Evolutionary conservation across 2,329 filamentous ascomycete species (phyloP).

Genomic region (Pleurostoma richardsiae): DNA sequence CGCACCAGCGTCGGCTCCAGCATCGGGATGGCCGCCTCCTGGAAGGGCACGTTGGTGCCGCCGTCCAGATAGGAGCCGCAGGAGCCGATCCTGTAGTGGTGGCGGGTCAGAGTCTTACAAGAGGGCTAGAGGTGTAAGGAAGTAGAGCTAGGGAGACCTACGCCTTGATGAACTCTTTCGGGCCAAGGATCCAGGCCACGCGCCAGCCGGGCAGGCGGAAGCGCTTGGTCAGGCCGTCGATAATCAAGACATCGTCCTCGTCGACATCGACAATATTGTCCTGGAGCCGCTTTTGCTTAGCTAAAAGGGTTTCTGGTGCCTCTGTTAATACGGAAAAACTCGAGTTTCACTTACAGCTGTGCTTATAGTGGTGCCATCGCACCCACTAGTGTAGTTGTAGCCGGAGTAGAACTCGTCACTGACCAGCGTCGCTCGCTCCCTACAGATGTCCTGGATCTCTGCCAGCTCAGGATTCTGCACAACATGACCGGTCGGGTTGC

Average conservation of each 20-base stretch:
- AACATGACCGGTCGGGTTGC: constrained; percentile 89
- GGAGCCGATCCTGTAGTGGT: constrained; percentile 60
- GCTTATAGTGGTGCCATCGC: constrained; percentile 84
- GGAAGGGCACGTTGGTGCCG: constrained; percentile 87
- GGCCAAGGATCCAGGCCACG: constrained; percentile 92
- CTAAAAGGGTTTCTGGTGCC: no score
- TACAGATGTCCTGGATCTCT: constrained; percentile 89
- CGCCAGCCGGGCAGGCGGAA: constrained; percentile 96
- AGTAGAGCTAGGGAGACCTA: constrained; percentile 23
- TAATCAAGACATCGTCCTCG: constrained; percentile 85
- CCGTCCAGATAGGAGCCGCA: constrained; percentile 94
- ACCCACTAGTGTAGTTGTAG: constrained; percentile 92
- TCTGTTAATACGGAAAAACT: no score
- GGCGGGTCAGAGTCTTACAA: no score
- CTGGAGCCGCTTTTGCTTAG: constrained; percentile 5
- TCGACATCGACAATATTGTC: constrained; percentile 88
- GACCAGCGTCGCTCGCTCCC: constrained; percentile 84
- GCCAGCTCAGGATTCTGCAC: constrained; percentile 79
- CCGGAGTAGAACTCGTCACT: constrained; percentile 96
- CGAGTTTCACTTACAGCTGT: constrained; percentile 47
- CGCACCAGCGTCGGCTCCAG: constrained; percentile 79
- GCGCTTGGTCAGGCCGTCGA: constrained; percentile 93
- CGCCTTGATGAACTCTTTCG: constrained; percentile 94
- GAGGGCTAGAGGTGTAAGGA: no score
- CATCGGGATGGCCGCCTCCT: constrained; percentile 89